Evolutionary conservation across 1,139 yeast species (phyloP).

Genomic region (Hansenula anomala): DNA sequence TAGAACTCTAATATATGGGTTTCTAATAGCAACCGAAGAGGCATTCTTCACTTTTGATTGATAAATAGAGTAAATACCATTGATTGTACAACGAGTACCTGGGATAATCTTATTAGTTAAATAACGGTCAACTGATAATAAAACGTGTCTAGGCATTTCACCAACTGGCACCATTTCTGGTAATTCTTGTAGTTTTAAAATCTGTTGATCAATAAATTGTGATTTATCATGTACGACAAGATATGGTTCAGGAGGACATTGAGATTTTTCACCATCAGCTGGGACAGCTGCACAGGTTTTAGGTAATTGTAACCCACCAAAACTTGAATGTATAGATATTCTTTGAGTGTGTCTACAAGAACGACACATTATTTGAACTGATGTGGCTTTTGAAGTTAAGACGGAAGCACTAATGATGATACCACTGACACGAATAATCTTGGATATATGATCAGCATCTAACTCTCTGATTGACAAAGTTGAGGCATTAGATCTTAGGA

Average conservation of each 20-base stretch:
- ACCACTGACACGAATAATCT: slow-evolving; percentile 88
- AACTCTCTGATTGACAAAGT: slow-evolving; percentile 74
- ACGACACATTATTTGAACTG: slow-evolving; percentile 81
- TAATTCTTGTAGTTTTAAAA: slow-evolving; percentile 86
- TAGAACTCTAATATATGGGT: slow-evolving; percentile 82
- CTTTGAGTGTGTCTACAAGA: slow-evolving; percentile 78
- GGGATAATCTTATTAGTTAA: slow-evolving; percentile 90
- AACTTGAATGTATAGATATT: slow-evolving; percentile 64
- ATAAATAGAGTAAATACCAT: slow-evolving; percentile 89
- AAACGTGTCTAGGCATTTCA: slow-evolving; percentile 94
- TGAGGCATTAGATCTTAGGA: slow-evolving; percentile 69
- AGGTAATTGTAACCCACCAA: slow-evolving; percentile 79
- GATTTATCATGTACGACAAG: slow-evolving; percentile 92
- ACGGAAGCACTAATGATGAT: slow-evolving; percentile 91
- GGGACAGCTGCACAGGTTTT: slow-evolving; percentile 55
- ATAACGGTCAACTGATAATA: slow-evolving; percentile 85
- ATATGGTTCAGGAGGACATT: slow-evolving; percentile 67
- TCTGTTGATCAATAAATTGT: slow-evolving; percentile 89
- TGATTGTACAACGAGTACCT: slow-evolving; percentile 87
- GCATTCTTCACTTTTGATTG: slow-evolving; percentile 57
- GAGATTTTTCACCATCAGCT: slow-evolving; percentile 41
- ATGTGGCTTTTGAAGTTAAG: slow-evolving; percentile 81
- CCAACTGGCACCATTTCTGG: slow-evolving; percentile 99
- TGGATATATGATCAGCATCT: slow-evolving; percentile 84
- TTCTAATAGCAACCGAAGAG: slow-evolving; percentile 81